Evolutionary conservation across 2,329 filamentous ascomycete genomes (phyloP), one percentile per base, ranked within the genome.

Genomic region (Orbilia blumenaviensis): DNA sequence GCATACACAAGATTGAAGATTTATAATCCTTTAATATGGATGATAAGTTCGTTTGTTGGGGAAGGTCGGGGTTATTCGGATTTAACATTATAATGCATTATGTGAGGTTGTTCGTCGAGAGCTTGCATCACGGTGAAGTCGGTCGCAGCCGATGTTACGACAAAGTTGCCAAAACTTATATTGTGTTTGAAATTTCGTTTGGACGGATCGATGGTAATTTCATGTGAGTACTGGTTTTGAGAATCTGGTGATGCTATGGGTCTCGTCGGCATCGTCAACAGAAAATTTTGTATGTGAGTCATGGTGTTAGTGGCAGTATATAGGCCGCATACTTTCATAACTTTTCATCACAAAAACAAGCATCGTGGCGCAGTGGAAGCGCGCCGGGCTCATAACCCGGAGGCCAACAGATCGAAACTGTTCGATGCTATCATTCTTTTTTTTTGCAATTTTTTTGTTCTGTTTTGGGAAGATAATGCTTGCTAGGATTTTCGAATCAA

Each of bases 391-490:
- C 71, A 75, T 75, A 75, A 75, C 71, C 71, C 71, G 71, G 71
- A 75, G 71, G 71, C 71, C 71, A 75, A 75, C 71, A 75, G 71
- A 75, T 75, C 71, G 71, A 75, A 75, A 75, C 71, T 75, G 71
- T 75, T 75, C 71, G 71, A 64, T 75, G 71, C 71, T 75, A 75
- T 75, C 27, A 21, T 63, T 16, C 21, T 21, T 29, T 36, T 75
- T 75, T 74, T 75, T 75, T 68, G 54, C 54, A 23, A 23, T 52
- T 66, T 66, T 50, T 66, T 66, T 50, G 16, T 41, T 66, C 60
- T 36, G 29, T 50, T 61, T 61, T 29, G 42, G 27, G 27, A n/a
- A 50, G 1, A 6, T 21, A 10, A 8, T 16, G 32, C 9, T 36
- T 32, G 36, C 58, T 62, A 7, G 58, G 32, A 41, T 27, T 25